Evolutionary conservation across 192 early-diverging fungal species (phyloP), one percentile per base, ranked within the genome.

Genomic region (Phycomyces blakesleeanus): DNA sequence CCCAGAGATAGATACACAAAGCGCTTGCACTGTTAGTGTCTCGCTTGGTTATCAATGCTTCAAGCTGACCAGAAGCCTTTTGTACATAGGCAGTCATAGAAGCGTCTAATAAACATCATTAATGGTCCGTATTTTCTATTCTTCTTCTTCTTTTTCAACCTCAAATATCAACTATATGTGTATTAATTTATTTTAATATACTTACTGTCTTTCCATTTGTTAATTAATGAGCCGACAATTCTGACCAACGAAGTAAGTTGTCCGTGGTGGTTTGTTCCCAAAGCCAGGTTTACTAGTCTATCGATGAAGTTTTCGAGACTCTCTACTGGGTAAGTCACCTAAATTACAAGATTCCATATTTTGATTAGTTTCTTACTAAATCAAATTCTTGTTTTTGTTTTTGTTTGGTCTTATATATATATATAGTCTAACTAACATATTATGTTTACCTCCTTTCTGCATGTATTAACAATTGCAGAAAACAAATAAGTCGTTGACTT

Each of bases 141-240:
- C n/a, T n/a, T 61, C 25, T 58, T 66, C 60, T 39, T 57, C 5
- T 34, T 74, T 54, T 34, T 59, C 39, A 29, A 81, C 58, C n/a
- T 59, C 40, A 40, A 56, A 39, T 25, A 83, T 66, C 29, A 49
- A 24, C 41, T 55, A 55, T 61, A 51, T 44, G n/a, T 61, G 34
- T 44, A 34, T 38, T 59, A 56, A 68, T 29, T 68, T 79, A n/a
- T 61, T 65, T 78, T 58, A 59, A 83, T 66, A 51, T 59, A 39
- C 53, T 61, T 56, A 68, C 66, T 55, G 18, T 68, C 53, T 47
- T 49, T 40, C 66, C 66, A 68, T 47, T 68, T 79, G 66, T 66
- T 79, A 59, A 64, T 68, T 57, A 61, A n/a, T 9, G 66, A 61
- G 7, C 66, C 66, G 24, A 61, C 42, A 21, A 68, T 60, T 24